phyloP scores from a whole-genome alignment of 169 alveolate species.

The Babesia caballi region DNA sequence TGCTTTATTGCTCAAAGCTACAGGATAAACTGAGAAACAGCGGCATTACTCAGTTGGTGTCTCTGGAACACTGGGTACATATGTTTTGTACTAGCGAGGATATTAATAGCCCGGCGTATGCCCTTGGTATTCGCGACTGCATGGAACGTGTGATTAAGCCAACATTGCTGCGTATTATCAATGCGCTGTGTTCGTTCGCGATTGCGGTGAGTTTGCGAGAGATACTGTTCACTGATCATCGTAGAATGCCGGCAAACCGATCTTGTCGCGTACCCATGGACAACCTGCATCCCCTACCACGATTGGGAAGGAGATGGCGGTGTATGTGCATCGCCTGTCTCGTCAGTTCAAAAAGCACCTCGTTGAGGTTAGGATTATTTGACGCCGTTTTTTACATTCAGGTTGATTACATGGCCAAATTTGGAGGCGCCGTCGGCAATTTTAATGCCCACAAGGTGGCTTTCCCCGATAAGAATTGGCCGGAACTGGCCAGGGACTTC shows the following conservation, averaged over 20 bases:
- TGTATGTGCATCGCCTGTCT: constrained; percentile 61
- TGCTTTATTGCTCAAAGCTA: neutral
- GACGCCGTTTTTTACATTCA: neutral
- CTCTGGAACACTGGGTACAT: constrained; percentile 84
- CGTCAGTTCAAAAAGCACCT: constrained; percentile 58
- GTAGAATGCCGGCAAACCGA: constrained; percentile 82
- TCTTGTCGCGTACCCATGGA: constrained; percentile 95
- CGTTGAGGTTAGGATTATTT: constrained; percentile 4
- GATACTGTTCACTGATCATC: neutral
- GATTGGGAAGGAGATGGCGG: constrained; percentile 93
- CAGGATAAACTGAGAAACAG: constrained; percentile 50
- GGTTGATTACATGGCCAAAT: constrained; percentile 85
- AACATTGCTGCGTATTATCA: constrained; percentile 60
- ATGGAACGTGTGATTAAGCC: constrained; percentile 74
- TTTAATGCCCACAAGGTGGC: constrained; percentile 90
- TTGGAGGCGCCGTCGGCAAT: constrained; percentile 96
- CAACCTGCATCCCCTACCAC: constrained; percentile 97
- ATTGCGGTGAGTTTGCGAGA: constrained; percentile 29
- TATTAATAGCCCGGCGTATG: constrained; percentile 89
- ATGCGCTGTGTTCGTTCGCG: constrained; percentile 66
- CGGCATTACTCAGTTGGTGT: constrained; percentile 54
- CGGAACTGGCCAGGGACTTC: constrained; percentile 70
- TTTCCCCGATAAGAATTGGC: constrained; percentile 89
- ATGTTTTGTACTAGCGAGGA: constrained; percentile 94
- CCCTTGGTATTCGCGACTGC: constrained; percentile 81